Conservation (phyloP, 306 rosid genomes). For the Trichosanthes truncata region DNA sequence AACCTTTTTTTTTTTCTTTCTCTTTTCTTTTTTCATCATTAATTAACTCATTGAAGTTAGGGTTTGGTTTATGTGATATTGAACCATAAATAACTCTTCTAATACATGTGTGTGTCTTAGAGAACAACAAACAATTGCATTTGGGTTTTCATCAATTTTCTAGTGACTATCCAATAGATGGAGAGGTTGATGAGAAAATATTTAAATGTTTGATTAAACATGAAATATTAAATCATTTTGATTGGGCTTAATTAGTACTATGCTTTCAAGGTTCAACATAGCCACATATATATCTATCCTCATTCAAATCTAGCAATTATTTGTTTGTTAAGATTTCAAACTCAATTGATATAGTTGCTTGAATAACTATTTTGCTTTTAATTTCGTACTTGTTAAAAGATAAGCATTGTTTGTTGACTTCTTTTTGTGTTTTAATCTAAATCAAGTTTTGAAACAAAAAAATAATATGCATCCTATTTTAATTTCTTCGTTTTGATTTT, state of each 20-base stretch:
- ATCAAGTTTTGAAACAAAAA: not conserved
- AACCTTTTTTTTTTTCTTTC: not conserved
- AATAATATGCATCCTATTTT: too few relatives aligned
- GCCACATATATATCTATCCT: not conserved
- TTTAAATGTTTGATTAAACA: slow-evolving; percentile 5
- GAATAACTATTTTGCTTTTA: not conserved
- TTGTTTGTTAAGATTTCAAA: not conserved
- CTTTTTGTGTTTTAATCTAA: not conserved
- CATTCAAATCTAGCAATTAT: not conserved
- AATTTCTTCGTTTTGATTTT: too few relatives aligned
- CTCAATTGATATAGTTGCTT: not conserved
- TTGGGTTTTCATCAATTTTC: not conserved
- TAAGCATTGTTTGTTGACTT: not conserved
- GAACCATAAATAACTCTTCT: not conserved
- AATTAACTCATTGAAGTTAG: not conserved
- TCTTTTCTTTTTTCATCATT: not conserved
- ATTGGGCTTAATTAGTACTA: not conserved
- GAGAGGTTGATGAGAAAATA: not conserved
- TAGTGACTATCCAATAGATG: not conserved
- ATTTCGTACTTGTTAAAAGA: not conserved
- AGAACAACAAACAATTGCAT: slow-evolving; percentile 10
- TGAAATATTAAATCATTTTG: not conserved
- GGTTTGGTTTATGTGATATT: not conserved
- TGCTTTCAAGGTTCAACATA: not conserved
- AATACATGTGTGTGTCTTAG: not conserved